phyloP scores from a whole-genome alignment of 768 basidiomycete genomes.

The Lactarius pseudohatsudake region DNA sequence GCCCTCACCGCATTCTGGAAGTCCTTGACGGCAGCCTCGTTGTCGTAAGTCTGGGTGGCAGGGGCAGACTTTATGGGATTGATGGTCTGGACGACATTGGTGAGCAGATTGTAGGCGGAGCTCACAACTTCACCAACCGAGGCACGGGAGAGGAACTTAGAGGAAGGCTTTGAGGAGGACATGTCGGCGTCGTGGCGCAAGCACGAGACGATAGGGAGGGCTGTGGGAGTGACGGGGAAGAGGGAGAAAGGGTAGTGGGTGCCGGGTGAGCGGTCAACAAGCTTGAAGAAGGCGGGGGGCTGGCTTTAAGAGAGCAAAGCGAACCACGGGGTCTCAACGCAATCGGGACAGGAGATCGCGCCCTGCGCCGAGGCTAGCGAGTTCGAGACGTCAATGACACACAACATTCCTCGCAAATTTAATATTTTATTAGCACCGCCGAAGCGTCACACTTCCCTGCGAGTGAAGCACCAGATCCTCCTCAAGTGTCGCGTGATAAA shows the following conservation, averaged over 20 bases:
- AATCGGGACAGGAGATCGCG: conserved; percentile 12
- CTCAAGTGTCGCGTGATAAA: not conserved
- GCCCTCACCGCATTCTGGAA: conserved; percentile 16
- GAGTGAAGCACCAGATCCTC: not conserved
- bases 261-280: not conserved
- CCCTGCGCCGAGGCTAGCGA: not conserved
- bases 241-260: not conserved
- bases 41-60: not conserved
- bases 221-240: not conserved
- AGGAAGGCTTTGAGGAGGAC: conserved; percentile 5
- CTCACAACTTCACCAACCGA: conserved; percentile 4
- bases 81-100: not conserved
- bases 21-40: conserved; percentile 8
- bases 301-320: not conserved
- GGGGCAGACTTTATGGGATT: not conserved
- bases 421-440: not conserved
- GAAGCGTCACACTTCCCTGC: not conserved
- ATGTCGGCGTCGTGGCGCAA: not conserved
- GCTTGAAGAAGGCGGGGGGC: not conserved
- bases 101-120: not conserved
- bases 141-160: conserved; percentile 12
- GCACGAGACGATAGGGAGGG: not conserved
- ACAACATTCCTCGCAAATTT: conserved; percentile 4
- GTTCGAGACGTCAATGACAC: not conserved
- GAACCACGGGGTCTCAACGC: not conserved